Conservation (phyloP, 495 filamentous ascomycete genomes). For the Podospora comata region DNA sequence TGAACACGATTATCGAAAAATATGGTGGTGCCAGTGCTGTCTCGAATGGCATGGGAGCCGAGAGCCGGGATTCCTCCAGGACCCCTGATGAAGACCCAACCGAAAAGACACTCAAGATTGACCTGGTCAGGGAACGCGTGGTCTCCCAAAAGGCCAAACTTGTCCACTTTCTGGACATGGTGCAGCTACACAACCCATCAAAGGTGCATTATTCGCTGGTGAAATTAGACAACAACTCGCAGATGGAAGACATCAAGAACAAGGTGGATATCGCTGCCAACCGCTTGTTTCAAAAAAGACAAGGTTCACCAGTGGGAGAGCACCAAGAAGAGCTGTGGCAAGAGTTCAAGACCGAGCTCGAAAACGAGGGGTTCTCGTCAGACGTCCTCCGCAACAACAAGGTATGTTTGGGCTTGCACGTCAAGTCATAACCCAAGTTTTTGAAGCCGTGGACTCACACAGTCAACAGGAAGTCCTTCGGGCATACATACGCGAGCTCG, state of each 20-base stretch:
- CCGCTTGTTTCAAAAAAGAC: conserved; percentile 41
- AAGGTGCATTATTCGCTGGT: conserved; percentile 30
- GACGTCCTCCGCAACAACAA: conserved; percentile 50
- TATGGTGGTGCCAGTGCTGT: conserved; percentile 24
- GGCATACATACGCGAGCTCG: conserved; percentile 54
- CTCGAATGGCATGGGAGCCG: conserved; percentile 10
- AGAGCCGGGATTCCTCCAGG: too few species aligned
- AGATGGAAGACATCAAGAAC: conserved; percentile 44
- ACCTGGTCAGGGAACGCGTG: conserved; percentile 37
- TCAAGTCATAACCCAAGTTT: neutral
- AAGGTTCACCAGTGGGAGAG: conserved; percentile 34
- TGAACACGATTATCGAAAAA: conserved; percentile 45
- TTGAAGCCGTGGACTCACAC: conserved; percentile 1
- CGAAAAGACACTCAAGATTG: conserved; percentile 33
- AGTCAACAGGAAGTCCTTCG: conserved; percentile 47
- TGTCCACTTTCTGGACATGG: conserved; percentile 46
- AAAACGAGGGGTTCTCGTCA: conserved; percentile 50
- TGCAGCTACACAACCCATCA: conserved; percentile 42
- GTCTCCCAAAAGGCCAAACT: conserved; percentile 42
- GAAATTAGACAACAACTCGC: conserved; percentile 22
- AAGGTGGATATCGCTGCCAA: conserved; percentile 52
- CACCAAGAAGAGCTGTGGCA: conserved; percentile 51
- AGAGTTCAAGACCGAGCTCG: conserved; percentile 50
- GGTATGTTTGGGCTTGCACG: conserved; percentile 30
- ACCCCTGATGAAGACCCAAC: conserved; percentile 28